phyloP scores from a whole-genome alignment of 371 early-diverging fungal genomes.

The Lichtheimia hyalospora region DNA sequence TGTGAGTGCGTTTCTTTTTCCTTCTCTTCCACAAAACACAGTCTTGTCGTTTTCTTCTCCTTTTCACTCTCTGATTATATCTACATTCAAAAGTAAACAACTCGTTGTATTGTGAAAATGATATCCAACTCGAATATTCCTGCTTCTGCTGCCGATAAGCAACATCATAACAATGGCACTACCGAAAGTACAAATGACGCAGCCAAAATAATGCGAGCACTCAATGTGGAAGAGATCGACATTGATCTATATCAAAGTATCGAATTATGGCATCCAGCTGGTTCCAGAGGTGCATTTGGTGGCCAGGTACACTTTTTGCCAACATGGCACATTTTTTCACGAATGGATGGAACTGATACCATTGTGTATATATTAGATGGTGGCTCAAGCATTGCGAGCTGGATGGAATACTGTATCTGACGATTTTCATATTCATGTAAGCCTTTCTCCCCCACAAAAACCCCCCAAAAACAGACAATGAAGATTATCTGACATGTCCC shows the following conservation, averaged over 20 bases:
- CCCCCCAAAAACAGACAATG: neutral
- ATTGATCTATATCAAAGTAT: conserved; percentile 69
- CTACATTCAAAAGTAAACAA: too few species aligned
- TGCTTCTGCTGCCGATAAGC: too few species aligned
- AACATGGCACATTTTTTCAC: neutral
- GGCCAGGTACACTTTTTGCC: conserved; percentile 31
- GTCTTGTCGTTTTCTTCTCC: neutral
- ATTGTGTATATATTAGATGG: conserved; percentile 47
- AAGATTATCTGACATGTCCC: too few species aligned
- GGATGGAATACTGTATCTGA: conserved; percentile 76
- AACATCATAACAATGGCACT: neutral
- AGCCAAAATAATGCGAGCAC: conserved; percentile 28
- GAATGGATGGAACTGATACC: too few species aligned
- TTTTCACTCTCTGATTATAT: neutral
- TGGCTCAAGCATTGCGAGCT: conserved; percentile 81
- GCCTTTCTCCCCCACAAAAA: neutral
- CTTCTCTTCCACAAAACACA: too few species aligned
- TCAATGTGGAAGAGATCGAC: conserved; percentile 66
- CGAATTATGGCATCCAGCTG: conserved; percentile 78
- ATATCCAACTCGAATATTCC: too few species aligned
- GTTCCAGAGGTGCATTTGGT: conserved; percentile 89
- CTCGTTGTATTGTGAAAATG: too few species aligned
- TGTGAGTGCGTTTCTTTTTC: too few species aligned
- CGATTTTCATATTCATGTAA: conserved; percentile 68
- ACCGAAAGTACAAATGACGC: conserved; percentile 1